Evolutionary conservation across 768 basidiomycete species (phyloP).

Genomic region (Suillus variegatus): DNA sequence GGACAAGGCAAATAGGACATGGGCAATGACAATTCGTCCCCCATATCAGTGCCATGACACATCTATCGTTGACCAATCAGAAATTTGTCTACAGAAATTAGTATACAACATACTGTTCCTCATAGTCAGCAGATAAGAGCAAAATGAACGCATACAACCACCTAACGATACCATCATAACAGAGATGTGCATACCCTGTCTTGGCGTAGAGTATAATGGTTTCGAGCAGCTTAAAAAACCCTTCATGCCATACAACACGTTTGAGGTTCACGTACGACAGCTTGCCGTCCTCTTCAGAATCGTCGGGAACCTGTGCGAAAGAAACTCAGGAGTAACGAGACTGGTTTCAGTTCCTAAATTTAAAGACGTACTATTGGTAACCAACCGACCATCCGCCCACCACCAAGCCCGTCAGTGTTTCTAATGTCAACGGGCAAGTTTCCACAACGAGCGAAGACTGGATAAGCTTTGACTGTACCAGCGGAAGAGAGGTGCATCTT

Average conservation of each 20-base stretch:
- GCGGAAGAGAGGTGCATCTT: constrained; percentile 39
- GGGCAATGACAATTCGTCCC: constrained; percentile 30
- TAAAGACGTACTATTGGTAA: constrained; percentile 38
- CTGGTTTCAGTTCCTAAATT: too few species aligned
- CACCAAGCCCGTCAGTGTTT: constrained; percentile 35
- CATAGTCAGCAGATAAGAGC: constrained; percentile 42
- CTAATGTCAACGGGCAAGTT: constrained; percentile 34
- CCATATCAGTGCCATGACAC: constrained; percentile 37
- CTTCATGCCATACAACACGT: constrained; percentile 36
- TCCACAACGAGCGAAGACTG: constrained; percentile 33
- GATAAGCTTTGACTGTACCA: constrained; percentile 40
- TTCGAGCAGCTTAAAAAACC: constrained; percentile 31
- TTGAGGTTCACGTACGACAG: constrained; percentile 33
- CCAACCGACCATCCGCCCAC: constrained; percentile 39
- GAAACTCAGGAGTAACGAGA: too few species aligned
- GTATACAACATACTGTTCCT: constrained; percentile 43
- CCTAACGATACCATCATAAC: constrained; percentile 31
- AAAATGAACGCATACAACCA: constrained; percentile 37
- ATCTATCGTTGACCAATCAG: constrained; percentile 23
- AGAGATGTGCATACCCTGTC: constrained; percentile 23
- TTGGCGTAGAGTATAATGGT: constrained; percentile 20
- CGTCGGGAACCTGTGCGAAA: background rate
- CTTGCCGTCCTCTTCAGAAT: constrained; percentile 31
- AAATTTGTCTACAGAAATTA: constrained; percentile 17
- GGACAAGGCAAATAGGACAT: constrained; percentile 40